Conservation (phyloP, 805 yeast genomes). For the Ogataea minuta region DNA sequence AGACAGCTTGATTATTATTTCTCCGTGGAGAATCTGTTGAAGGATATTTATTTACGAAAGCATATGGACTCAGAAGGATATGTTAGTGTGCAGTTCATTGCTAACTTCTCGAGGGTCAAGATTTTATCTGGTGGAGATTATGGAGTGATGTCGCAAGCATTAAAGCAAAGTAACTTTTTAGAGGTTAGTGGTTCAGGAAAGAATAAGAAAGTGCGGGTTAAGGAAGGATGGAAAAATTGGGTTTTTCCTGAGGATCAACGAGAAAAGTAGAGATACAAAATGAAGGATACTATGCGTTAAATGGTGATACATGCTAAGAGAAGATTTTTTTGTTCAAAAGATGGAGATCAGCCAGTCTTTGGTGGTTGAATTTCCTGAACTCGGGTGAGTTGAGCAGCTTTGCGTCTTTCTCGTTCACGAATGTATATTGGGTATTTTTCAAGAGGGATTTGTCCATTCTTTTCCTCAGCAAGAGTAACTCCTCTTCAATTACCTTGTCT, state of each 20-base stretch:
- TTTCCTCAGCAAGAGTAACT: constrained; percentile 8
- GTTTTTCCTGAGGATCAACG: constrained; percentile 49
- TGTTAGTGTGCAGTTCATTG: constrained; percentile 56
- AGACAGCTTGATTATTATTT: constrained; percentile 84
- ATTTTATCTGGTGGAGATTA: constrained; percentile 49
- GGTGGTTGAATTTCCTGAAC: constrained; percentile 24
- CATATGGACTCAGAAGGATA: constrained; percentile 75
- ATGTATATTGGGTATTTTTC: background rate
- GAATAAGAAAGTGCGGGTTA: constrained; percentile 54
- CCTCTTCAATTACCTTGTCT: constrained; percentile 9
- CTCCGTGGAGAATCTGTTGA: constrained; percentile 78
- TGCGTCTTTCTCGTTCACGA: constrained; percentile 10
- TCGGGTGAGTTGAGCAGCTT: constrained; percentile 20
- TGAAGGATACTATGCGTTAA: constrained; percentile 1
- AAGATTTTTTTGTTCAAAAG: constrained; percentile 25
- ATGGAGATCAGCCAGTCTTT: constrained; percentile 23
- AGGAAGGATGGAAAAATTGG: constrained; percentile 64
- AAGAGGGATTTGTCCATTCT: constrained; percentile 7
- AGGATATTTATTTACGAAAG: constrained; percentile 75
- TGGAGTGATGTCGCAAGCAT: constrained; percentile 35
- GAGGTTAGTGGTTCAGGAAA: constrained; percentile 32
- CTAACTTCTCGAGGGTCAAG: constrained; percentile 70
- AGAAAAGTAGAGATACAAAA: background rate
- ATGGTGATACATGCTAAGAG: constrained; percentile 4
- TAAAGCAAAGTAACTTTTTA: constrained; percentile 30